These are phyloP conservation scores for Golovinomyces cichoracearum DNA, from an alignment of 2,329 filamentous ascomycete species.

Conservation along the genomic window DNA sequence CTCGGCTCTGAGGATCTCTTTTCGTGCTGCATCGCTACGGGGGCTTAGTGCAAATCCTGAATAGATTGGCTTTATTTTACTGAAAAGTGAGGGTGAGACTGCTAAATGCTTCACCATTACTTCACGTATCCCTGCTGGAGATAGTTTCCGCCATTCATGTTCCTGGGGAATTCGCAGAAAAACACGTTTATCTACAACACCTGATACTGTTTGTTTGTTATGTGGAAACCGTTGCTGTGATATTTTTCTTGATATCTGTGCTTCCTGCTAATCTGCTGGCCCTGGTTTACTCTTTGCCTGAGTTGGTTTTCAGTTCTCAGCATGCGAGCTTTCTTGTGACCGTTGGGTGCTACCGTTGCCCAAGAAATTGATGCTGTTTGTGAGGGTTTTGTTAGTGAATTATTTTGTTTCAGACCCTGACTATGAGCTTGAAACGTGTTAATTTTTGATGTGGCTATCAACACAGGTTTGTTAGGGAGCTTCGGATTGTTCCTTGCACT, in stretches of 20 bases:
- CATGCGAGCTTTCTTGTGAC: neutral
- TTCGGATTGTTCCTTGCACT: no score
- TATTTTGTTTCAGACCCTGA: no score
- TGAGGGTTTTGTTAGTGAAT: no score
- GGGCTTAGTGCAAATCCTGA: neutral
- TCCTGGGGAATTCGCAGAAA: neutral
- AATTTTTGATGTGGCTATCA: no score
- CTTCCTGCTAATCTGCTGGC: no score
- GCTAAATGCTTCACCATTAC: neutral
- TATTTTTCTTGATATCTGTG: no score
- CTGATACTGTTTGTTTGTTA: neutral
- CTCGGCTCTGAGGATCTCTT: slow-evolving; percentile 4
- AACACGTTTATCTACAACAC: neutral
- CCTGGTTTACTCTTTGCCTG: no score
- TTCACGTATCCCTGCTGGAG: no score
- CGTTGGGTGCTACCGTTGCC: neutral
- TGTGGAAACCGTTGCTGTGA: no score
- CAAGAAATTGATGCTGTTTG: neutral
- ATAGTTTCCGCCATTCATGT: neutral
- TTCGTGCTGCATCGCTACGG: slow-evolving; percentile 3
- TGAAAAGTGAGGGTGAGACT: neutral
- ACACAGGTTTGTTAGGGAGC: no score
- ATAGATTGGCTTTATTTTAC: neutral
- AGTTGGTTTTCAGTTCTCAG: no score
- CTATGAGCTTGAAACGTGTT: no score